Evolutionary conservation across 73 alveolate genomes (phyloP).

Genomic region (Tetrahymena borealis): DNA sequence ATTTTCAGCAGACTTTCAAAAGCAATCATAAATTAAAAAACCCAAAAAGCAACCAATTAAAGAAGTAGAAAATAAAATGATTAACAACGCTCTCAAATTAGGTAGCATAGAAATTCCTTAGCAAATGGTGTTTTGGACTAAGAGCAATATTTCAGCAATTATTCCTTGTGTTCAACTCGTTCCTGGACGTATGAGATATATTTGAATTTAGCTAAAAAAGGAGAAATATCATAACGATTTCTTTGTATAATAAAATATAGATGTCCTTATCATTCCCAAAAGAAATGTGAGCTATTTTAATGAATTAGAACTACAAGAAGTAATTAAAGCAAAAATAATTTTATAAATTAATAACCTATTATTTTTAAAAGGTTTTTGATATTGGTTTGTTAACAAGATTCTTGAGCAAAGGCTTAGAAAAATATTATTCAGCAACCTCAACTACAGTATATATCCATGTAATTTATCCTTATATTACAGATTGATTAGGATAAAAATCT

Average conservation of each 20-base stretch:
- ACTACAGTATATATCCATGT: not conserved
- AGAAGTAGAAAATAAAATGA: not conserved
- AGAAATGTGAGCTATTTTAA: not conserved
- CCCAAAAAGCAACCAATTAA: not conserved
- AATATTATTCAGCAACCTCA: not conserved
- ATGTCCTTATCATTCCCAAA: not conserved
- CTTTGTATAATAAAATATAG: too few relatives aligned
- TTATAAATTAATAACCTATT: not conserved
- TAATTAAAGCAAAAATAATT: not conserved
- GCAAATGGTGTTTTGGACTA: not conserved
- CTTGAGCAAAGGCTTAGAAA: not conserved
- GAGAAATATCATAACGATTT: too few relatives aligned
- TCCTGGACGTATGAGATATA: not conserved
- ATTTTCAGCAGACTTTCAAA: not conserved
- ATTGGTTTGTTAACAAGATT: not conserved
- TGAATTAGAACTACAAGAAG: not conserved
- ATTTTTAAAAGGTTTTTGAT: not conserved
- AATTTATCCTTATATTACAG: not conserved
- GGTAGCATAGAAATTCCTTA: not conserved
- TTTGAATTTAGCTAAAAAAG: too few relatives aligned
- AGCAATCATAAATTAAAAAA: not conserved
- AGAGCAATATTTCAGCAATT: not conserved
- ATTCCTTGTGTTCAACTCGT: not conserved
- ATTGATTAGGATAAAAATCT: not conserved
- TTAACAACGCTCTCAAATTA: not conserved